These are phyloP conservation scores for Penicillium sp. DNA, from an alignment of 2,329 filamentous ascomycete species.

Conservation along the genomic window DNA sequence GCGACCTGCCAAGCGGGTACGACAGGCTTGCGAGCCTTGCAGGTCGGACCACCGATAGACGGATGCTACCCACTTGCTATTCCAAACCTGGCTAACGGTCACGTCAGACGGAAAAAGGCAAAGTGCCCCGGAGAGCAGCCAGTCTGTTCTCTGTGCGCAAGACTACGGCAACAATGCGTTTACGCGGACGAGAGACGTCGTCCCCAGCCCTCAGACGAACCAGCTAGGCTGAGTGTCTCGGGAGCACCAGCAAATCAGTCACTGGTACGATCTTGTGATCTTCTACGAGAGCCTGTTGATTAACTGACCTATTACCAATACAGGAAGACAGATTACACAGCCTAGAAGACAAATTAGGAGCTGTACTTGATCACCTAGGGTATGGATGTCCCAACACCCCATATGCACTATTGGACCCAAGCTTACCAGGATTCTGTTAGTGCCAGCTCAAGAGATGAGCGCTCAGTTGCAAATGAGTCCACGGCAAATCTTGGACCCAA, in stretches of 20 bases:
- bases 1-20: constrained; percentile 35
- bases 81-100: constrained; percentile 6
- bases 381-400: constrained; percentile 16
- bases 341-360: constrained; percentile 33
- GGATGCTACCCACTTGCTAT: neutral
- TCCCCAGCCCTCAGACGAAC: constrained; percentile 14
- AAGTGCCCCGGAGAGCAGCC: constrained; percentile 53
- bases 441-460: constrained; percentile 15
- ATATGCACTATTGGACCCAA: constrained; percentile 1
- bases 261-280: constrained; percentile 17
- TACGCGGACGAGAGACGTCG: constrained; percentile 41
- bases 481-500: constrained; percentile 10
- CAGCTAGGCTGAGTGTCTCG: constrained; percentile 7
- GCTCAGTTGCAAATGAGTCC: constrained; percentile 8
- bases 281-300: neutral
- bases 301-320: neutral
- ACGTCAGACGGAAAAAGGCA: constrained; percentile 51
- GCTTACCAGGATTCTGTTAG: constrained; percentile 5
- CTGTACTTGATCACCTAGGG: constrained; percentile 38
- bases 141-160: constrained; percentile 49
- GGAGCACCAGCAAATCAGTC: constrained; percentile 14
- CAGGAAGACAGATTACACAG: constrained; percentile 35
- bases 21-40: constrained; percentile 45
- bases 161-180: constrained; percentile 48
- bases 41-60: constrained; percentile 25